Evolutionary conservation across 768 basidiomycete genomes (phyloP), one percentile per base, ranked within the genome.

Genomic region (Boletus rufocinnamomeus): DNA sequence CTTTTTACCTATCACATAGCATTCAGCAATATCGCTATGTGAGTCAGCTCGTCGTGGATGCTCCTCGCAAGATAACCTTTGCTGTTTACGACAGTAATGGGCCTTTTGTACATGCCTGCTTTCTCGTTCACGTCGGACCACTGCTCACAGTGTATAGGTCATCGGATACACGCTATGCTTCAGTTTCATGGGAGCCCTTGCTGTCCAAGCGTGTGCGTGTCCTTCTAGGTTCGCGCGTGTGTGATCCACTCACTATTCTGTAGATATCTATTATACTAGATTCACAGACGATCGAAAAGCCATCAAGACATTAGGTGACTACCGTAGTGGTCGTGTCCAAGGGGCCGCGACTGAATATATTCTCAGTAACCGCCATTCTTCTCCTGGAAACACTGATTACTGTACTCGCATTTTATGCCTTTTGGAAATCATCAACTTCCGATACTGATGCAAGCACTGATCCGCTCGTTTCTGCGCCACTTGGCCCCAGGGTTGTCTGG

Each of bases 251-350:
- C 19, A 46, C 19, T n/a, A 28, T 34, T 16, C 19, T 28, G 13
- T n/a, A 68, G 66, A 60, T 35, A 43, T 67, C 37, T 67, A 68
- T 43, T 67, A 52, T 48, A 56, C 49, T 9, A 55, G 56, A 56
- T 67, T 68, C 23, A n/a, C 52, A 19, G 61, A 63, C 23, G 66
- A 68, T 27, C 32, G 23, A 14, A 60, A 6, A 50, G 25, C 45
- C 21, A 58, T 63, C 21, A 67, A 68, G 50, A 8, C 17, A 13
- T n/a, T 54, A 27, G 52, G 52, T 54, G 40, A 52, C 6, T 28
- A 32, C 28, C 21, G 11, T 62, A 16, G 45, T 52, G 45, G 32
- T 35, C 30, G 11, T 21, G 17, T 4, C 27, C 23, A 47, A 3
- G 2, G 7, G 2, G 44, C 27, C 34, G 8, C 21, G 7, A 7